A percentile compares a stretch with the other conserved stretches of the same genome.
These are phyloP conservation scores for Jimgerdemannia lactiflua DNA, from an alignment of 192 early-diverging fungal species.

Conservation along the genomic window DNA sequence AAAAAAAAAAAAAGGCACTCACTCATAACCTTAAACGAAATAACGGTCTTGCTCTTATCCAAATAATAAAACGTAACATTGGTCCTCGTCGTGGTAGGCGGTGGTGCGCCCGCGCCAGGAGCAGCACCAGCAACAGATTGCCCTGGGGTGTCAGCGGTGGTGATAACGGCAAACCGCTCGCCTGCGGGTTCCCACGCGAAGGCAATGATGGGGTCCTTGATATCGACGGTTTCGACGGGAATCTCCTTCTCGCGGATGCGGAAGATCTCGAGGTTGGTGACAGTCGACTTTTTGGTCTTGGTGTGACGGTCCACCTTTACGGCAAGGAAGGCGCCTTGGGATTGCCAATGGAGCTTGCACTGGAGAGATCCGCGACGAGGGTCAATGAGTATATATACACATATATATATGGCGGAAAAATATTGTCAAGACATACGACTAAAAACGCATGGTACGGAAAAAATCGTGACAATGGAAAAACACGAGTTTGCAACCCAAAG, in stretches of 20 bases:
- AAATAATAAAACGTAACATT: slow-evolving; percentile 84
- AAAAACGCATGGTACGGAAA: not conserved
- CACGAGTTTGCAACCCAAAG: not conserved
- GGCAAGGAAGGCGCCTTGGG: slow-evolving; percentile 82
- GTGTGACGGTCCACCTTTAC: slow-evolving; percentile 90
- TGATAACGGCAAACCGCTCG: slow-evolving; percentile 89
- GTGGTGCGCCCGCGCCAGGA: slow-evolving; percentile 44
- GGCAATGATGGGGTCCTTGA: slow-evolving; percentile 78
- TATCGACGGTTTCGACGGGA: slow-evolving; percentile 95
- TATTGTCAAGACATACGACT: not conserved
- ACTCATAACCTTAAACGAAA: slow-evolving; percentile 78
- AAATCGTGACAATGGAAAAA: not conserved
- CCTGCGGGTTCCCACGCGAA: slow-evolving; percentile 97
- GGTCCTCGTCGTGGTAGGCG: slow-evolving; percentile 53
- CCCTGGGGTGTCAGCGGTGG: slow-evolving; percentile 63
- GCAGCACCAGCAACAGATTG: slow-evolving; percentile 49
- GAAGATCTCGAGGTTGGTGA: slow-evolving; percentile 95
- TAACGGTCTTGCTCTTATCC: slow-evolving; percentile 63
- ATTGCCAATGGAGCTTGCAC: slow-evolving; percentile 92
- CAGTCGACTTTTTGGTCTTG: slow-evolving; percentile 88
- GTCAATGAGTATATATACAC: not conserved
- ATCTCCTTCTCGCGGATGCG: slow-evolving; percentile 86
- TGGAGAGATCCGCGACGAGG: not conserved
- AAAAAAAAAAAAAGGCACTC: not conserved
- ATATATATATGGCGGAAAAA: not conserved